Base-by-base conservation (phyloP, 805 yeast genomes). In the Jamesozyma piceae region DNA sequence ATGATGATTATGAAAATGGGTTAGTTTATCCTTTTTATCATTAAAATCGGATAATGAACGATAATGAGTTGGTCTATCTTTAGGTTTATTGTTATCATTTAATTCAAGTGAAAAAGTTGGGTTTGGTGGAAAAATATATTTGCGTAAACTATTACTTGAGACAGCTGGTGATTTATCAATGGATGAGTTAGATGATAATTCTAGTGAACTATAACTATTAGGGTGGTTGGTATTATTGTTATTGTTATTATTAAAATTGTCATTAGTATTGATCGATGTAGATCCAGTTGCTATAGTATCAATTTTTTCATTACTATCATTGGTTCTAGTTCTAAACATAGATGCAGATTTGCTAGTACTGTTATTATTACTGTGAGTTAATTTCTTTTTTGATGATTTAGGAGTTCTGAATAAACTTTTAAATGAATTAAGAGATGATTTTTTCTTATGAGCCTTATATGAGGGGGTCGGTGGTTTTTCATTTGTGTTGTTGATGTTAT, bases 391-490 rank as follows among this genome's bases (percentile, higher is more conserved):
- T 34, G 38, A 27, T 2, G 55, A 32, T 37, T 53, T 60, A 8
- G 64, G 62, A 2, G 62, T 55, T 42, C 49, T 57, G 46, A 62
- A 62, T 18, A 62, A 38, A 34, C 51, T 59, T 38, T 54, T 62
- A 20, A 62, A 41, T 2, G 63, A 59, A 22, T 52, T 54, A 20
- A 63, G 51, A 1, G 60, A 51, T 3, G 55, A 45, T 43, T 60
- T 58, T 38, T 57, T 55, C 38, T 52, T 53, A 41, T 60, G 63
- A 21, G 53, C 24, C 38, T 49, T 44, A 21, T 42, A 43, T 21
- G 47, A 28, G 6, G 44, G 48, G 20, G 31, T 36, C 26, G 49
- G 55, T 36, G 40, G 38, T 5, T 18, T 21, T 3, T 28, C 29
- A 15, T 21, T 32, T 32, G 13, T 5, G 35, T 13, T 15, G 13